These are phyloP conservation scores for Calycina marina DNA, from an alignment of 2,329 filamentous ascomycete species.

Conservation along the genomic window DNA sequence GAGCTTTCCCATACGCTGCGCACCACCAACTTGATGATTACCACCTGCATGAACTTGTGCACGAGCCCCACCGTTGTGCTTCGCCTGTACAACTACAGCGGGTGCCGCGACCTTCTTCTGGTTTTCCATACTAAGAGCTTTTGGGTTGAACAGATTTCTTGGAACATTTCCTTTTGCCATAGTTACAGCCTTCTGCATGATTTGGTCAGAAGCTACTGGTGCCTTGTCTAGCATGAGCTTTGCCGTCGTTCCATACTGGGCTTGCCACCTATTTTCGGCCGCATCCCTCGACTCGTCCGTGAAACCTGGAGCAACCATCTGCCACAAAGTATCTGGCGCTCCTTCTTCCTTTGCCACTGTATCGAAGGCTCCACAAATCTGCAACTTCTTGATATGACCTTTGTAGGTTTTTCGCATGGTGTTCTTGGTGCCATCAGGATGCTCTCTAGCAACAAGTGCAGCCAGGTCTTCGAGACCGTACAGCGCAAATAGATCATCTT, in stretches of 20 bases:
- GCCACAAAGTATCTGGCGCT: slow-evolving; percentile 36
- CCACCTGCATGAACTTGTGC: slow-evolving; percentile 7
- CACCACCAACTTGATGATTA: slow-evolving; percentile 6
- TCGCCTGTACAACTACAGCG: too few relatives aligned
- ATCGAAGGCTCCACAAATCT: slow-evolving; percentile 43
- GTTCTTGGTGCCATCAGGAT: slow-evolving; percentile 53
- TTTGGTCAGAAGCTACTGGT: too few relatives aligned
- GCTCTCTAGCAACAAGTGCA: slow-evolving; percentile 45
- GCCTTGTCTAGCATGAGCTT: too few relatives aligned
- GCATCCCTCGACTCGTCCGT: slow-evolving; percentile 41
- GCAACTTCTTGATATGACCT: slow-evolving; percentile 49
- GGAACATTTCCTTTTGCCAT: slow-evolving; percentile 43
- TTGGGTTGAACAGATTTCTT: slow-evolving; percentile 39
- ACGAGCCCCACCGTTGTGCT: slow-evolving; percentile 9
- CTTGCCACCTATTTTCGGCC: slow-evolving; percentile 35
- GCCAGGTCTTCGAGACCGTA: slow-evolving; percentile 42
- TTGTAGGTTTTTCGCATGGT: slow-evolving; percentile 54
- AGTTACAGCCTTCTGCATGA: too few relatives aligned
- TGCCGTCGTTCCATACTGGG: too few relatives aligned
- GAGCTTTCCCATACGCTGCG: slow-evolving; percentile 4
- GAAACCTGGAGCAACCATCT: too few relatives aligned
- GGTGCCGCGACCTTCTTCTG: too few relatives aligned
- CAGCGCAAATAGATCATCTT: slow-evolving; percentile 43
- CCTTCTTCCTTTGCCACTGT: slow-evolving; percentile 38
- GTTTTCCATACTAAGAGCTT: too few relatives aligned